Evolutionary conservation across 257 asterid genomes (phyloP), one percentile per base, ranked within the genome.

Genomic region (Gardenia jasminoides): DNA sequence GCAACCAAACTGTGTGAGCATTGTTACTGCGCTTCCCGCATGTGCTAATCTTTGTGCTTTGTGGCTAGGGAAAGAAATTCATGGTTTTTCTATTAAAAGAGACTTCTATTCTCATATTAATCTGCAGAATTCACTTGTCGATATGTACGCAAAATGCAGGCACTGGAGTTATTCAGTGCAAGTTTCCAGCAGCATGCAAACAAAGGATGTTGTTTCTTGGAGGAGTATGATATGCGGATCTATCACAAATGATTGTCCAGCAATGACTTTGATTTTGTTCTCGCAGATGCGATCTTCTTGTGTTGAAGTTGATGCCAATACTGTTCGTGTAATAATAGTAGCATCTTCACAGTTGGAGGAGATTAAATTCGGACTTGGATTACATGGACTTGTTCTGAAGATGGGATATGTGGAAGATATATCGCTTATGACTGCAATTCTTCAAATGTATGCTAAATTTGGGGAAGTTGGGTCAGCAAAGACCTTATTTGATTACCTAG

Each of bases 151-250:
- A 81, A 93, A 91, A 80, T 91, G 93, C 83, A 82, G 88, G 84
- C 77, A 76, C 79, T 85, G 89, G 44, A 83, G 83, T 61, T 78
- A 85, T 33, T 90, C 97, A 3, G 31, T 87, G 65, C 66, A 31
- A 72, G 82, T 94, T 82, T 94, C 89, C 67, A 64, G 71, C 20
- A 74, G 82, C 76, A 91, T 87, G 85, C 88, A 67, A 79, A 72
- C 81, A 39, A 89, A 87, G 83, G 98, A 94, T 88, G 81, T 87
- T 75, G 82, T 94, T 81, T 94, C 98, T 20, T 94, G 95, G 96
- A 93, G 93, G 90, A 89, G 84, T 72, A 80, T 93, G 67, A 65
- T 89, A 72, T 85, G 59, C 17, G 89, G 94, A 59, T 94, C 90
- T 33, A 72, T 87, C 58, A 90, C 78, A 80, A 91, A 87, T 72